Percentiles rank a stretch among this genome's conserved stretches.
Conservation (phyloP, 1,139 yeast genomes). For the Pichia sp. region DNA sequence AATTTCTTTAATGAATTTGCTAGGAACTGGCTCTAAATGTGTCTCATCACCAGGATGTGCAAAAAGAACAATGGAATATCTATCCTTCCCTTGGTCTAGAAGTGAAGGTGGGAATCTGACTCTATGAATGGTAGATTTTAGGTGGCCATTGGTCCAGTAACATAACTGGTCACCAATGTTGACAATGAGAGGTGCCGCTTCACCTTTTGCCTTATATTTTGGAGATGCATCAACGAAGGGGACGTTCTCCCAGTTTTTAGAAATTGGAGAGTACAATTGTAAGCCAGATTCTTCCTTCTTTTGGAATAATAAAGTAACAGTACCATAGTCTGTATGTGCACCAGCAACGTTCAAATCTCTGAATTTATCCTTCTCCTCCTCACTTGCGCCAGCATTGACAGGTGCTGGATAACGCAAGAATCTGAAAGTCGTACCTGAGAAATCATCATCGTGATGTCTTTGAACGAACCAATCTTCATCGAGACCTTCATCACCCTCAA, state of each 20-base stretch:
- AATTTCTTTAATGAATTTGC: constrained; percentile 39
- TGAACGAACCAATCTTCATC: constrained; percentile 39
- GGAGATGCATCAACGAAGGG: constrained; percentile 38
- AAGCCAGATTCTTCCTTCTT: constrained; percentile 39
- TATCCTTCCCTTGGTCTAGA: constrained; percentile 52
- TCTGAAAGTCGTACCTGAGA: constrained; percentile 46
- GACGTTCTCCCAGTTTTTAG: constrained; percentile 44
- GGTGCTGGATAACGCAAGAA: constrained; percentile 49
- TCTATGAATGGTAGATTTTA: constrained; percentile 48
- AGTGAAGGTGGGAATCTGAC: constrained; percentile 54
- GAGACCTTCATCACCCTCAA: constrained; percentile 34
- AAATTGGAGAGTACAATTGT: constrained; percentile 43
- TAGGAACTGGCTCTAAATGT: constrained; percentile 63
- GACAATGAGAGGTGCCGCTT: constrained; percentile 46
- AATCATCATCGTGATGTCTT: constrained; percentile 35
- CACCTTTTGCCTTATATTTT: constrained; percentile 28
- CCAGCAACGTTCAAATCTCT: constrained; percentile 38
- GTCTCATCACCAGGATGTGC: constrained; percentile 72
- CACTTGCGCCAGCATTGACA: constrained; percentile 30
- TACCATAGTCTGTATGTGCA: constrained; percentile 55
- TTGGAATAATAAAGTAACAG: constrained; percentile 40
- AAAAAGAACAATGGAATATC: constrained; percentile 78
- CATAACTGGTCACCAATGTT: constrained; percentile 51
- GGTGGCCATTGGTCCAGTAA: constrained; percentile 51
- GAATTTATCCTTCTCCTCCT: constrained; percentile 30